Evolutionary conservation across 441 rosid genomes (phyloP).

Genomic region (Populus hybrid): DNA sequence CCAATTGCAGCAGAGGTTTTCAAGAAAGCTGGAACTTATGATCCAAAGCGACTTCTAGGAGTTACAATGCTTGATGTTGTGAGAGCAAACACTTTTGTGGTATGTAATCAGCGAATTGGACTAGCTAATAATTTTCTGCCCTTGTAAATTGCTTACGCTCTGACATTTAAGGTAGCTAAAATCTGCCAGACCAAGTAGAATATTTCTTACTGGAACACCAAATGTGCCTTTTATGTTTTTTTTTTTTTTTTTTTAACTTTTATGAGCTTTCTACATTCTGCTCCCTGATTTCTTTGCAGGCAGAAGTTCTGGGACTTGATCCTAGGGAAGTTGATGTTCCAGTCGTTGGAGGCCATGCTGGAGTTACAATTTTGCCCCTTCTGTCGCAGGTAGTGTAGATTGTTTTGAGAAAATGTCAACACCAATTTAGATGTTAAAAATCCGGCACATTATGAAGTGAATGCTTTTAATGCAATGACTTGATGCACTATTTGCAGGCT

Average conservation of each 20-base stretch:
- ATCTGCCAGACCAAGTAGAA: neutral
- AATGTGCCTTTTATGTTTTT: neutral
- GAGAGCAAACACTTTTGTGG: constrained; percentile 92
- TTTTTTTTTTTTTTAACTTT: no score
- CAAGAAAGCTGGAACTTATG: constrained; percentile 82
- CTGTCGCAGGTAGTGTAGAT: constrained; percentile 54
- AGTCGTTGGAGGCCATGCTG: constrained; percentile 87
- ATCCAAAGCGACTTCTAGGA: constrained; percentile 79
- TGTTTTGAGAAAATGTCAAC: neutral
- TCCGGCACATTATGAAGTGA: neutral
- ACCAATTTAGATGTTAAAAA: neutral
- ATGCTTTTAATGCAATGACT: neutral
- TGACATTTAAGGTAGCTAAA: neutral
- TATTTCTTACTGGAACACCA: neutral
- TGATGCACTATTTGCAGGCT: constrained; percentile 39
- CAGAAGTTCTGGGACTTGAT: constrained; percentile 70
- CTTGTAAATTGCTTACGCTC: neutral
- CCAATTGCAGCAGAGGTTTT: constrained; percentile 88
- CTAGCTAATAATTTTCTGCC: neutral
- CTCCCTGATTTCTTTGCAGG: constrained; percentile 24
- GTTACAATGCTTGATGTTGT: constrained; percentile 87
- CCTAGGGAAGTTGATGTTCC: constrained; percentile 75
- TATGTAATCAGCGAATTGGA: constrained; percentile 17
- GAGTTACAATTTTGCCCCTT: constrained; percentile 86
- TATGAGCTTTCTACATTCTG: neutral